These are phyloP conservation scores for Pseudopediastrum boryanum DNA, from an alignment of 139 green algal genomes.

Conservation along the genomic window DNA sequence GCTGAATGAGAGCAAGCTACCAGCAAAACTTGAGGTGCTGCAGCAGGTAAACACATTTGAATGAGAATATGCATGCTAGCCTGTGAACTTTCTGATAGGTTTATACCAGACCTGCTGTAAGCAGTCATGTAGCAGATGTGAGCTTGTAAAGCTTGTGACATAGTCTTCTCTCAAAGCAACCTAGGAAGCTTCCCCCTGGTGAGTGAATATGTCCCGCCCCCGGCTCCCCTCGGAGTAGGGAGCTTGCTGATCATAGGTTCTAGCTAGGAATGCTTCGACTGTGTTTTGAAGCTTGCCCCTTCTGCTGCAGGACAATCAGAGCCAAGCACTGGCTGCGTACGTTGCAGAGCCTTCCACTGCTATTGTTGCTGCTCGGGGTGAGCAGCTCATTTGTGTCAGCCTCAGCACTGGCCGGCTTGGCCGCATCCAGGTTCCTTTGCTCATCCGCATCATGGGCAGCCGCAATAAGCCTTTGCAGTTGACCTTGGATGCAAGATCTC, in stretches of 20 bases:
- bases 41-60: slow-evolving; percentile 30
- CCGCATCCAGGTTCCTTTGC: slow-evolving; percentile 72
- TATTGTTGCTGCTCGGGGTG: slow-evolving; percentile 60
- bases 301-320: slow-evolving; percentile 60
- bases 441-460: slow-evolving; percentile 62
- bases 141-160: too few relatives aligned
- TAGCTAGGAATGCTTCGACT: too few relatives aligned
- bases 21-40: slow-evolving; percentile 77
- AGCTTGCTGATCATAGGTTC: too few relatives aligned
- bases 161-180: too few relatives aligned
- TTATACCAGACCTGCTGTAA: too few relatives aligned
- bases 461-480: slow-evolving; percentile 61
- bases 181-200: too few relatives aligned
- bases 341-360: slow-evolving; percentile 51
- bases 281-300: too few relatives aligned
- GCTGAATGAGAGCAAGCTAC: slow-evolving; percentile 76
- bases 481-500: slow-evolving; percentile 62
- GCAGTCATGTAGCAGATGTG: too few relatives aligned
- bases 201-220: too few relatives aligned
- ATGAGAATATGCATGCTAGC: too few relatives aligned
- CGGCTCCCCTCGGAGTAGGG: too few relatives aligned
- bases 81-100: too few relatives aligned
- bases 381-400: slow-evolving; percentile 55
- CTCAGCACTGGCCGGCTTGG: slow-evolving; percentile 68
- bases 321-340: slow-evolving; percentile 61